Evolutionary conservation across 345 rosid species (phyloP).

Genomic region (Barbarea vulgaris): DNA sequence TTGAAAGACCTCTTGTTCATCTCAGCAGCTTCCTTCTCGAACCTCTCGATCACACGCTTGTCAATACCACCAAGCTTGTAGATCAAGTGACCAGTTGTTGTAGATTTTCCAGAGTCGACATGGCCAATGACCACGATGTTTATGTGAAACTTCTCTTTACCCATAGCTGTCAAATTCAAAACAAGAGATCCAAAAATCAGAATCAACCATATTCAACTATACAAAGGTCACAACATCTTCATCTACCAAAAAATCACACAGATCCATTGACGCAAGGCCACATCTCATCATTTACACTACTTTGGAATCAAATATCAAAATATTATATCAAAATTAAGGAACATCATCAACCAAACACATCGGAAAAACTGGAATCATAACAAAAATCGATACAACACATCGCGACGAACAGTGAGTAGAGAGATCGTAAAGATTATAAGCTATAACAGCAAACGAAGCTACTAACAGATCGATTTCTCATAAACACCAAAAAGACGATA

Average conservation of each 20-base stretch:
- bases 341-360: neutral
- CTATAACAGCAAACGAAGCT: neutral
- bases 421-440: neutral
- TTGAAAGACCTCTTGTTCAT: too few relatives aligned
- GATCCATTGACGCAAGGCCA: neutral
- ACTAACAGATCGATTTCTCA: neutral
- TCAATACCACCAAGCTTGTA: too few relatives aligned
- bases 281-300: too few relatives aligned
- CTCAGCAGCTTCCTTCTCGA: too few relatives aligned
- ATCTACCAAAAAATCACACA: neutral
- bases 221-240: neutral
- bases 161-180: slow-evolving; percentile 47
- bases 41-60: too few relatives aligned
- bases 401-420: neutral
- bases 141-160: slow-evolving; percentile 80
- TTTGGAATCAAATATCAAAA: neutral
- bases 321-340: accelerated
- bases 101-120: slow-evolving; percentile 85
- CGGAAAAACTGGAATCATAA: neutral
- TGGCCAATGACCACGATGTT: slow-evolving; percentile 90
- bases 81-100: slow-evolving; percentile 93
- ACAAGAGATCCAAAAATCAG: neutral
- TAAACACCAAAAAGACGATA: too few relatives aligned
- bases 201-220: neutral
- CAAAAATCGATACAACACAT: accelerated